Percentiles rank a stretch among this genome's conserved stretches.
Conservation (phyloP, 164 flowering plant species). For the Aristolochia contorta region DNA sequence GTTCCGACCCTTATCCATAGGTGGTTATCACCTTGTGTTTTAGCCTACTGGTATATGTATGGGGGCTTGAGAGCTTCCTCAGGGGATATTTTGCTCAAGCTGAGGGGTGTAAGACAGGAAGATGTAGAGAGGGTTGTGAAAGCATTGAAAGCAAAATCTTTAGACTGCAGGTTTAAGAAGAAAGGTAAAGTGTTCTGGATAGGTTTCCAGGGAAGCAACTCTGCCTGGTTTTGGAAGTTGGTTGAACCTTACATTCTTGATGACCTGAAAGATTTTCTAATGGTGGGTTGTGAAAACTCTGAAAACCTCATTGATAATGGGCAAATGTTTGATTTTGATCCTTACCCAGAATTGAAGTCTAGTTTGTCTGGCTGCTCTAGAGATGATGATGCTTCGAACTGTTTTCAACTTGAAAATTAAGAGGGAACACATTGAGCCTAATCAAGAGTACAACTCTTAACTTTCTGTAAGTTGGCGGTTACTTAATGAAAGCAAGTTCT, state of each 20-base stretch:
- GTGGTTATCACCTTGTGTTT: constrained; percentile 83
- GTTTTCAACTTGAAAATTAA: too few relatives aligned
- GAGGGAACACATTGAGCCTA: too few relatives aligned
- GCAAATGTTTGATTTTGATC: too few relatives aligned
- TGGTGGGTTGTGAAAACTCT: constrained; percentile 13
- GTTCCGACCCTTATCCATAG: constrained; percentile 82
- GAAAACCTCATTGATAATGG: too few relatives aligned
- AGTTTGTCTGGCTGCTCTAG: too few relatives aligned
- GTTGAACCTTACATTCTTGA: constrained; percentile 60
- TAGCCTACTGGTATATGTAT: constrained; percentile 96
- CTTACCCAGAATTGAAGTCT: too few relatives aligned
- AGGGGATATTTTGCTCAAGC: constrained; percentile 70
- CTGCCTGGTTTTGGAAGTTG: constrained; percentile 64
- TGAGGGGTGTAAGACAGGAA: constrained; percentile 46
- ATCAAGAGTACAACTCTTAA: too few relatives aligned
- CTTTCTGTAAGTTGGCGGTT: too few relatives aligned
- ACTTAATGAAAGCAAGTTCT: too few relatives aligned
- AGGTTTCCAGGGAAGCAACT: constrained; percentile 62
- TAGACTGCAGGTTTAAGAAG: constrained; percentile 62
- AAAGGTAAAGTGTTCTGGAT: constrained; percentile 77
- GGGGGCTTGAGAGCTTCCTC: constrained; percentile 67
- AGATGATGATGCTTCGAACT: too few relatives aligned
- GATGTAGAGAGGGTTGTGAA: constrained; percentile 52
- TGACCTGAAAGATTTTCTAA: constrained; percentile 35
- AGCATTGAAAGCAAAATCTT: constrained; percentile 45